Base-by-base conservation (phyloP, 805 yeast species). In the Wickerhamomyces sydowiorum region DNA sequence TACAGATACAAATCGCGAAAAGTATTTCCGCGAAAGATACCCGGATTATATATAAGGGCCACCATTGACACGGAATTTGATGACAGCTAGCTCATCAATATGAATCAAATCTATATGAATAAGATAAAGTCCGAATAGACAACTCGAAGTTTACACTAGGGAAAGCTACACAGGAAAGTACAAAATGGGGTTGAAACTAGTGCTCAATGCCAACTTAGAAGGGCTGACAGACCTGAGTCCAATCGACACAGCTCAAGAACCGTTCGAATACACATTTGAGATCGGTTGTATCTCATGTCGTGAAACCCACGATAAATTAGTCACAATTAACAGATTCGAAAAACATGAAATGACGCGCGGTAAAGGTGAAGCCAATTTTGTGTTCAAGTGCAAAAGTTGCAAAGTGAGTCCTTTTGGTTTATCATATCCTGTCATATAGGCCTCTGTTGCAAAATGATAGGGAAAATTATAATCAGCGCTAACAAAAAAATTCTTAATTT, bases 351-450 rank as follows among this genome's bases (percentile, higher is more conserved):
- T 87, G 21, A 60, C 74, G 2, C 88, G 86, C 0, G 76, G 90
- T 34, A 73, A 80, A 46, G 96, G 96, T 13, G 86, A 80, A 46
- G 95, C 96, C 7, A 86, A 81, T 48, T 86, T 89, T 56, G 81
- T 83, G 4, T 80, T 85, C 72, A 76, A 77, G 48, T 88, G 96
- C 60, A 76, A 77, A 45, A 67, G 69, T 47, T 88, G 96, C 62
- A 60, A 51, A 7, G 39, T 37, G 33, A 29, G 39, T 24, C 18
- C 12, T 17, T n/a, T 5, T 9, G n/a, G n/a, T n/a, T n/a, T n/a
- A n/a, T n/a, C n/a, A n/a, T n/a, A n/a, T n/a, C n/a, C n/a, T n/a
- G n/a, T n/a, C n/a, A n/a, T n/a, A n/a, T n/a, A n/a, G n/a, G n/a
- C n/a, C n/a, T n/a, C n/a, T n/a, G n/a, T n/a, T n/a, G n/a, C n/a